Base-by-base conservation (phyloP, 352 stramenopile species). In the Globisporangium barbulae region DNA sequence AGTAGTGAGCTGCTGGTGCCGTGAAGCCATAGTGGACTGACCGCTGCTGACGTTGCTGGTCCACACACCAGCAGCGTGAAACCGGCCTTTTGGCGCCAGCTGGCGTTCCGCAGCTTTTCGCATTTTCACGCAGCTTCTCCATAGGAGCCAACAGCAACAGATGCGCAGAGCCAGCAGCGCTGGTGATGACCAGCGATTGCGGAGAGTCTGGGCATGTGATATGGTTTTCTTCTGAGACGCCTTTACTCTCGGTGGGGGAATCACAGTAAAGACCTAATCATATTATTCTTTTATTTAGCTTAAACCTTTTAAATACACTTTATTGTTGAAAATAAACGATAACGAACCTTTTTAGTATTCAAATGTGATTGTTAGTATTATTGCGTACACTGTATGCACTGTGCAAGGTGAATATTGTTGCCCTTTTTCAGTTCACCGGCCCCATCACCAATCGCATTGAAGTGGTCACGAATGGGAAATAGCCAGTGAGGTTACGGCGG, bases 221-320 rank as follows among this genome's bases (percentile, higher is more conserved):
- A 13, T 47, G 15, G 15, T 21, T 12, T 41, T 15, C 45, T 52
- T 53, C 30, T 7, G 48, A 53, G 22, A 35, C 48, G 48, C 48
- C 48, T 53, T 53, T 53, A 53, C 48, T 53, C 48, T 53, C 48
- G 48, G 48, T 53, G 47, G 47, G 12, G 8, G 9, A 21, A 8
- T 15, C 9, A 41, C 35, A 9, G 22, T 33, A 53, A 53, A 7
- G 13, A 33, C 13, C 4, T 31, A 12, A 17, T 5, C 21, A 37
- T 21, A 15, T 5, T 35, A 12, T 9, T 41, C 15, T 41, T 17
- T 12, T 41, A 12, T 9, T 41, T 5, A 5, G 3, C 1, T 10
- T 1, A 47, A 47, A 47, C 15, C 41, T n/a, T 7, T 47, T n/a
- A 5, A n/a, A 45, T 45, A 45, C 7, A 0, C 39, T 19, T 39